Evolutionary conservation across 2,329 filamentous ascomycete genomes (phyloP).

Genomic region (Beauveria sp.): DNA sequence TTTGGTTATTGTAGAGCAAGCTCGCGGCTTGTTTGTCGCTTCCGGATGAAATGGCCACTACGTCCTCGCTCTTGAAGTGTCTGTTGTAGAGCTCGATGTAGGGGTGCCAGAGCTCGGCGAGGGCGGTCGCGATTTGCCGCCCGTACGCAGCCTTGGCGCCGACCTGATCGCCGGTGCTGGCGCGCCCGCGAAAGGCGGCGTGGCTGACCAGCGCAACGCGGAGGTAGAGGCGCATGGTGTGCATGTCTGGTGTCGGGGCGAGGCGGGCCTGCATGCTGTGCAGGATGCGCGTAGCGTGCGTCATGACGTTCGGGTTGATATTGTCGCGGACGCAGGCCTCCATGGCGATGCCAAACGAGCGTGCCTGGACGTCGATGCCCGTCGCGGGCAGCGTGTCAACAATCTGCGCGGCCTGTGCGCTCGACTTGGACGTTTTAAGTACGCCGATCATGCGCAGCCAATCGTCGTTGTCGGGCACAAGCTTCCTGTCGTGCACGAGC

Average conservation of each 20-base stretch:
- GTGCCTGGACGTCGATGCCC: conserved; percentile 28
- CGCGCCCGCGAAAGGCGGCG: conserved; percentile 28
- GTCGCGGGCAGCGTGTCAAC: conserved; percentile 46
- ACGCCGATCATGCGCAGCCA: conserved; percentile 61
- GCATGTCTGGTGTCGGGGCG: conserved; percentile 38
- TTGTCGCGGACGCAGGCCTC: conserved; percentile 67
- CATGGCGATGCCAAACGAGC: conserved; percentile 66
- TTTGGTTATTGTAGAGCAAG: conserved; percentile 26
- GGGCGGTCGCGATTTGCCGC: conserved; percentile 41
- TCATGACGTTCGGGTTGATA: conserved; percentile 62
- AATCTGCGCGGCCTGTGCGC: conserved; percentile 51
- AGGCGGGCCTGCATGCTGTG: conserved; percentile 47
- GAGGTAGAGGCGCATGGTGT: conserved; percentile 48
- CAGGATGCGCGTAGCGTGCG: conserved; percentile 57
- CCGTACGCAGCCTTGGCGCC: conserved; percentile 38
- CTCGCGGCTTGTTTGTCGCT: conserved; percentile 12
- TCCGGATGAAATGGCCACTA: conserved; percentile 16
- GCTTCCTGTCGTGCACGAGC: conserved; percentile 51
- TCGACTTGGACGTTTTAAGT: conserved; percentile 59
- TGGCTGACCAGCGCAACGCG: conserved; percentile 44
- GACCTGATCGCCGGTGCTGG: conserved; percentile 23
- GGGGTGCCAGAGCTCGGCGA: conserved; percentile 44
- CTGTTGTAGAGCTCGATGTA: conserved; percentile 33
- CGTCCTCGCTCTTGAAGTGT: conserved; percentile 23
- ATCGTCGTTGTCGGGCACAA: conserved; percentile 66